Base-by-base conservation (phyloP, 805 yeast genomes). In the Yarrowia osloensis region DNA sequence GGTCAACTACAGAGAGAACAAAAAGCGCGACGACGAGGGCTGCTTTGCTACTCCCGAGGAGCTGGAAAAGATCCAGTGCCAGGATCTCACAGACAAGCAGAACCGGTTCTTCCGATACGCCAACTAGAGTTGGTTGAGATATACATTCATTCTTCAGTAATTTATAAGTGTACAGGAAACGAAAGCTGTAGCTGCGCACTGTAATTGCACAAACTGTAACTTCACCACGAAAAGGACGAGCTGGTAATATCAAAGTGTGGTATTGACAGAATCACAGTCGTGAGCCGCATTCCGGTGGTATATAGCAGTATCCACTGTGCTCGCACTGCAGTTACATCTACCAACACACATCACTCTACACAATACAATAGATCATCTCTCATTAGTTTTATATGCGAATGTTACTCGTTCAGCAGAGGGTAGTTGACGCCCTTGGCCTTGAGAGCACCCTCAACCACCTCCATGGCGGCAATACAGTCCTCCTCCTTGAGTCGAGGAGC, bases 401-500 rank as follows among this genome's bases (percentile, higher is more conserved):
- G 11, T 49, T 39, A 69, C 46, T 55, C 72, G 68, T 74, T 74
- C 46, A 75, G 57, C 40, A 70, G 69, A 50, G 70, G 67, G 67
- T 73, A 77, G 33, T 67, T 71, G 28, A 74, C 67, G 17, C 79
- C 78, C 22, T 70, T 67, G 33, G 70, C 70, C 49, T 70, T 66
- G 24, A 77, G 70, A 22, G 80, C 78, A n/a, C 71, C 72, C 50
- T 80, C 78, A 21, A 82, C 74, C 3, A 78, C 72, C 68, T 78
- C 75, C 82, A 84, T 80, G 72, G 84, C 80, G 65, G 77, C 79
- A 47, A 86, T 72, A 4, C 81, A 84, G 73, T 86, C 86, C 72
- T 88, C 92, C 70, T 88, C 93, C 71, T 86, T 83, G 21, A 81
- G 78, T 65, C 85, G 80, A 67, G 80, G 80, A n/a, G 88, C 86